Percentiles rank a stretch among this genome's conserved stretches.
phyloP scores from a whole-genome alignment of 2,329 filamentous ascomycete genomes.

The Mycosphaerelloides madeirae region DNA sequence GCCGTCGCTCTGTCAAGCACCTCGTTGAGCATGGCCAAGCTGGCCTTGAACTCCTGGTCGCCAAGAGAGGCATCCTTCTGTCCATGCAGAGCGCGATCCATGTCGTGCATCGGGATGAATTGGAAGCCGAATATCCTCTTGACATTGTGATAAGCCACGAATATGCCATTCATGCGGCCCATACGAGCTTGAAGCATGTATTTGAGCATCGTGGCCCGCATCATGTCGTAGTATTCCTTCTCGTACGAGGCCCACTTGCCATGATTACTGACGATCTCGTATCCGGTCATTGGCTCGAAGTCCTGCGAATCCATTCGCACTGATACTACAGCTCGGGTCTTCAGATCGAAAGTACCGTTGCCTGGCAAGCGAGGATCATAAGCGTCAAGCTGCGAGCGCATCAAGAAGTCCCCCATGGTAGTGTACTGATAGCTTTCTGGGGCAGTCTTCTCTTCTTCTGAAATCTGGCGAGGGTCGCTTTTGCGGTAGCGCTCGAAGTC shows the following conservation, averaged over 20 bases:
- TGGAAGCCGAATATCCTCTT: slow-evolving; percentile 96
- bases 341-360: slow-evolving; percentile 91
- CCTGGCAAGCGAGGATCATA: slow-evolving; percentile 81
- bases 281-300: slow-evolving; percentile 71
- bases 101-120: slow-evolving; percentile 79
- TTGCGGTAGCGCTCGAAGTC: slow-evolving; percentile 82
- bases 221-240: slow-evolving; percentile 95
- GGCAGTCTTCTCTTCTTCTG: slow-evolving; percentile 65
- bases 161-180: slow-evolving; percentile 98
- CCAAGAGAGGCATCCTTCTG: slow-evolving; percentile 63
- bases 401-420: slow-evolving; percentile 77
- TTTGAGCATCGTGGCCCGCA: slow-evolving; percentile 87
- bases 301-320: slow-evolving; percentile 80
- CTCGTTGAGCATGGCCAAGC: slow-evolving; percentile 72
- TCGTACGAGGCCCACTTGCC: slow-evolving; percentile 90
- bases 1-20: slow-evolving; percentile 69
- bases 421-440: slow-evolving; percentile 85
- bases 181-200: slow-evolving; percentile 96
- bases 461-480: slow-evolving; percentile 61
- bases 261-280: slow-evolving; percentile 72
- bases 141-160: slow-evolving; percentile 93
- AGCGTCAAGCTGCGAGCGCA: slow-evolving; percentile 93
- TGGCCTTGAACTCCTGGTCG: slow-evolving; percentile 79
- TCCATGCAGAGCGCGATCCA: slow-evolving; percentile 88
- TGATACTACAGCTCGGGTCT: slow-evolving; percentile 85